A percentile compares a stretch with the other conserved stretches of the same genome.
Conservation (phyloP, 2,329 filamentous ascomycete genomes). For the Alternaria conjuncta region DNA sequence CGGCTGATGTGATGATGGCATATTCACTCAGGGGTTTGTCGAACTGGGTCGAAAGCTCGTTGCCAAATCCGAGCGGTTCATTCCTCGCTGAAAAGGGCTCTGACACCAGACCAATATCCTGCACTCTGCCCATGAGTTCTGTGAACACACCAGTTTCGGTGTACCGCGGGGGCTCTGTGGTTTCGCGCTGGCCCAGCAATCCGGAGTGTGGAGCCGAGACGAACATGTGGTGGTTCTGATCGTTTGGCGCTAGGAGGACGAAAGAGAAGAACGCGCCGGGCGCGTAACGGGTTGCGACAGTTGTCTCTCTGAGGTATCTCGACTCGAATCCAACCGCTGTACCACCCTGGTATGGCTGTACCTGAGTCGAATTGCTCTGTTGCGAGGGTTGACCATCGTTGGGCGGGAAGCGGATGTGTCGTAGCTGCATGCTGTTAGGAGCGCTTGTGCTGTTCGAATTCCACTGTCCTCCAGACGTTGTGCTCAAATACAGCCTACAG, state of each 20-base stretch:
- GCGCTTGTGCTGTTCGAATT: conserved; percentile 67
- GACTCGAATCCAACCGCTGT: conserved; percentile 38
- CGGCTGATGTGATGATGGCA: conserved; percentile 88
- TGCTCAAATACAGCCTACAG: conserved; percentile 89
- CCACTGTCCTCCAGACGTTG: conserved; percentile 75
- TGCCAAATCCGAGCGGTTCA: conserved; percentile 79
- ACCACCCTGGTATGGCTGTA: conserved; percentile 39
- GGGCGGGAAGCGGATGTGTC: conserved; percentile 94
- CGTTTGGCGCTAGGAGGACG: conserved; percentile 66
- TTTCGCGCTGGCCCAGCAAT: conserved; percentile 70
- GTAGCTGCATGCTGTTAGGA: conserved; percentile 96
- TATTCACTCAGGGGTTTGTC: conserved; percentile 83
- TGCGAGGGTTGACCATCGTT: conserved; percentile 37
- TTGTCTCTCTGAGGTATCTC: conserved; percentile 44
- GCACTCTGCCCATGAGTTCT: conserved; percentile 73
- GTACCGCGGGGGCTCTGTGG: conserved; percentile 64
- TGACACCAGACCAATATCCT: conserved; percentile 80
- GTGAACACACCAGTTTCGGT: conserved; percentile 84
- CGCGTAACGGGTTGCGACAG: conserved; percentile 67
- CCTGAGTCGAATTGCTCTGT: conserved; percentile 32
- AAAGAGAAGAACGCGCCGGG: conserved; percentile 94
- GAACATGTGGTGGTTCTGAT: conserved; percentile 74
- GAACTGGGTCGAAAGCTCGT: conserved; percentile 95
- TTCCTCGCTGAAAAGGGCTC: conserved; percentile 70
- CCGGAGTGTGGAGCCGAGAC: conserved; percentile 87